phyloP scores from a whole-genome alignment of 257 asterid species.

The Echium plantagineum region DNA sequence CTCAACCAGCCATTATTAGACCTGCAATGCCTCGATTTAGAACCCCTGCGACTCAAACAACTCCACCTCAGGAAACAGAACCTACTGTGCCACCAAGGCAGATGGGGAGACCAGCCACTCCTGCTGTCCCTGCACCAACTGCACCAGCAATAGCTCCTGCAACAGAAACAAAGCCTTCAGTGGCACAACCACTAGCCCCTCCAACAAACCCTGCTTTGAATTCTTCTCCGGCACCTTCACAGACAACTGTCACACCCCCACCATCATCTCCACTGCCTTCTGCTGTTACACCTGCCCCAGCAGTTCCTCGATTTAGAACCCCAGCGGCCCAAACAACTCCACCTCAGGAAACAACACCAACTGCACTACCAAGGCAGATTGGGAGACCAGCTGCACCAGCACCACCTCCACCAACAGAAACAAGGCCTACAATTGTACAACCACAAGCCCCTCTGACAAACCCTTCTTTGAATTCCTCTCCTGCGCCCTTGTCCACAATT shows the following conservation, averaged over 20 bases:
- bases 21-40: background rate
- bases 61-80: conserved; percentile 2
- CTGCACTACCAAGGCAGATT: conserved; percentile 4
- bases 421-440: too few relatives aligned
- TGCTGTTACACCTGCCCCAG: conserved; percentile 6
- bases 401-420: too few relatives aligned
- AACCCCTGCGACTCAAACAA: background rate
- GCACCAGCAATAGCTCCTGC: conserved; percentile 1
- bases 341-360: conserved; percentile 1
- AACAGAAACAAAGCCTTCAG: background rate
- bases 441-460: too few relatives aligned
- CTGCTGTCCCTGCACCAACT: background rate
- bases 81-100: conserved; percentile 7
- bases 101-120: conserved; percentile 7
- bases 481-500: too few relatives aligned
- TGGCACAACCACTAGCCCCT: background rate
- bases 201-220: background rate
- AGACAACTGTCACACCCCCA: background rate
- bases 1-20: conserved; percentile 1
- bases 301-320: background rate
- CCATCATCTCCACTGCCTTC: conserved; percentile 8
- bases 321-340: conserved; percentile 3
- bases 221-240: too few relatives aligned
- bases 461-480: too few relatives aligned
- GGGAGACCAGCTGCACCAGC: conserved; percentile 9